Evolutionary conservation across 2,329 filamentous ascomycete genomes (phyloP).

Genomic region (Neodidymelliopsis sp.): DNA sequence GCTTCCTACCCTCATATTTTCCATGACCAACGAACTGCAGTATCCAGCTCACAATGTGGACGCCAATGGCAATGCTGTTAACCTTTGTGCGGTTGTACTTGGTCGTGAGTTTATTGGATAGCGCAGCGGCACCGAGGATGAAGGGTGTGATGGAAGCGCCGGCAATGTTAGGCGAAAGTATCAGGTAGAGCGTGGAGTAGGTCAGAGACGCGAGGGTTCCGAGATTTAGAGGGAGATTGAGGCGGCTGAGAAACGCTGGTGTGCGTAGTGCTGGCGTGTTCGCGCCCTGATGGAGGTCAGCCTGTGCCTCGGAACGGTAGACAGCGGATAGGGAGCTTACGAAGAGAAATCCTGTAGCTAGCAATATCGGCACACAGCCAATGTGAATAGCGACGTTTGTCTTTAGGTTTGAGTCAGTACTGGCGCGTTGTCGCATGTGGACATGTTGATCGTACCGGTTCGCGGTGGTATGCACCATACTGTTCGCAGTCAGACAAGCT

Average conservation of each 20-base stretch:
- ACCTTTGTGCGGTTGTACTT: slow-evolving; percentile 62
- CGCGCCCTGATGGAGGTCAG: slow-evolving; percentile 55
- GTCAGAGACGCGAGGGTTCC: slow-evolving; percentile 61
- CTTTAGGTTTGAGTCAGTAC: slow-evolving; percentile 43
- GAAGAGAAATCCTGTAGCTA: slow-evolving; percentile 74
- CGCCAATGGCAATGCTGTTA: slow-evolving; percentile 68
- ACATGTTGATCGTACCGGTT: slow-evolving; percentile 59
- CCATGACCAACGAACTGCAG: slow-evolving; percentile 92
- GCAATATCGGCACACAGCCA: slow-evolving; percentile 76
- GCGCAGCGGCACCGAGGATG: slow-evolving; percentile 75
- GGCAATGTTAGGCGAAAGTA: slow-evolving; percentile 87
- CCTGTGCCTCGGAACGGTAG: neutral
- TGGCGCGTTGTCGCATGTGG: neutral
- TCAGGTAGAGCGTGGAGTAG: slow-evolving; percentile 82
- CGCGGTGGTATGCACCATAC: slow-evolving; percentile 86
- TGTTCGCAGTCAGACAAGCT: slow-evolving; percentile 43
- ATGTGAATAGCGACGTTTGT: slow-evolving; percentile 82
- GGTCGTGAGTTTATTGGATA: slow-evolving; percentile 73
- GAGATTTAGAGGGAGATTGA: slow-evolving; percentile 50
- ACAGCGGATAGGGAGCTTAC: slow-evolving; percentile 57
- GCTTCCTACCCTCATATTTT: slow-evolving; percentile 83
- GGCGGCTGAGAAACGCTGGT: slow-evolving; percentile 40
- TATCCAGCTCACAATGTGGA: slow-evolving; percentile 81
- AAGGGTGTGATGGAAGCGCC: slow-evolving; percentile 77
- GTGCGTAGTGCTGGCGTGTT: slow-evolving; percentile 60